Evolutionary conservation across 192 early-diverging fungal species (phyloP).

Genomic region (Podila epigama): DNA sequence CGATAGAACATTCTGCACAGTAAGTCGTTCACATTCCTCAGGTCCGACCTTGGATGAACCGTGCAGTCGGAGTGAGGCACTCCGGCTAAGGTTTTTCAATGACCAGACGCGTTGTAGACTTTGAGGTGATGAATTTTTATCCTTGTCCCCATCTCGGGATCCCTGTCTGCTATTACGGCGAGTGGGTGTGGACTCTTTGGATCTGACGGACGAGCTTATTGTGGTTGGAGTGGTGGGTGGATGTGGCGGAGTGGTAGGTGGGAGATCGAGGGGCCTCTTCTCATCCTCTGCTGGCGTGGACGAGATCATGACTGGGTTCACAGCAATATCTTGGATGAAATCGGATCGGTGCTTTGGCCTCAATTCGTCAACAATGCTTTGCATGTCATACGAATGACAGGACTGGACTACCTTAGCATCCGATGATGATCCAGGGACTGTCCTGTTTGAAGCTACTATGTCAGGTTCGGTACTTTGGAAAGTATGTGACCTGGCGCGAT

Average conservation of each 20-base stretch:
- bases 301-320: neutral
- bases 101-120: conserved; percentile 18
- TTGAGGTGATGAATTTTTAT: neutral
- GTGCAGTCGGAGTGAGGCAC: conserved; percentile 7
- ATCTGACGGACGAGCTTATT: neutral
- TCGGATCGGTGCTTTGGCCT: conserved; percentile 4
- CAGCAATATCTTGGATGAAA: conserved; percentile 31
- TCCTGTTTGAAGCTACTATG: neutral
- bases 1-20: neutral
- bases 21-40: conserved; percentile 23
- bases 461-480: neutral
- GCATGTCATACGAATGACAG: neutral
- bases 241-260: no score
- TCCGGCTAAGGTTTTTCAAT: conserved; percentile 9
- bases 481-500: neutral
- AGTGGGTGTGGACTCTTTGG: neutral
- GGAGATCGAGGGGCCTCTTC: no score
- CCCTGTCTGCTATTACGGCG: neutral
- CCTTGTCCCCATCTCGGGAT: neutral
- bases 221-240: neutral
- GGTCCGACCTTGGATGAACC: neutral
- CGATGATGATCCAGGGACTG: neutral
- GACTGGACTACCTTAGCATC: neutral
- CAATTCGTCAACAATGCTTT: neutral
- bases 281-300: neutral